A percentile compares a stretch with the other conserved stretches of the same genome.
phyloP scores from a whole-genome alignment of 192 early-diverging fungal species.

The Dispira simplex region DNA sequence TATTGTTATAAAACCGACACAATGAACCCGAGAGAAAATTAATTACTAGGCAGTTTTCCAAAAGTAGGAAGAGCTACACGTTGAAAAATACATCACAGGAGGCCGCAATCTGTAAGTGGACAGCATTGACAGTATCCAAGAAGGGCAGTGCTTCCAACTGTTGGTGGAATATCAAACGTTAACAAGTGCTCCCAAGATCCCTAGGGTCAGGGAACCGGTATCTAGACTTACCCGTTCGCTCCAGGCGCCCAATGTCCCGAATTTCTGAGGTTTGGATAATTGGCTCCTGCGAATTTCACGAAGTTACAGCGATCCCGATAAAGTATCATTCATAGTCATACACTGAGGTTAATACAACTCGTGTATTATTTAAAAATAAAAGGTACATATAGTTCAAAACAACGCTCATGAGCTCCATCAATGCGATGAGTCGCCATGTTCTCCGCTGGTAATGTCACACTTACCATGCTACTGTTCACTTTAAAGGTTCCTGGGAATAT shows the following conservation, averaged over 20 bases:
- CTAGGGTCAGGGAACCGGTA: background rate
- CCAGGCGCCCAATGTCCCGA: slow-evolving; percentile 26
- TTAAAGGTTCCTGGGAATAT: no score
- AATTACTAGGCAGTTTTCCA: background rate
- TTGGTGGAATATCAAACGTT: background rate
- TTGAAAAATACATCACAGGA: background rate
- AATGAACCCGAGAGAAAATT: background rate
- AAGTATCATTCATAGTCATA: no score
- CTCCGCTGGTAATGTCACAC: no score
- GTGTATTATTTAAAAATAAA: background rate
- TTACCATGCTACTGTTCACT: no score
- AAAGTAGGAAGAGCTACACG: background rate
- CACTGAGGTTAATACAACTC: background rate
- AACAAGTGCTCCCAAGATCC: background rate
- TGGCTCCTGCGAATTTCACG: no score
- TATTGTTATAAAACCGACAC: background rate
- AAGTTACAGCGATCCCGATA: no score
- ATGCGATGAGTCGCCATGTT: no score
- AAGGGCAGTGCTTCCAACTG: background rate
- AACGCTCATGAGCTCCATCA: background rate
- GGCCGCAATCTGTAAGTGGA: background rate
- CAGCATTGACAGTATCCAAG: background rate
- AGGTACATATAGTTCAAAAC: background rate
- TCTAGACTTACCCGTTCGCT: slow-evolving; percentile 25
- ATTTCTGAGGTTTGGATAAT: slow-evolving; percentile 18